Base-by-base conservation (phyloP, 2,329 filamentous ascomycete species). In the Paraconiothyrium sp. region DNA sequence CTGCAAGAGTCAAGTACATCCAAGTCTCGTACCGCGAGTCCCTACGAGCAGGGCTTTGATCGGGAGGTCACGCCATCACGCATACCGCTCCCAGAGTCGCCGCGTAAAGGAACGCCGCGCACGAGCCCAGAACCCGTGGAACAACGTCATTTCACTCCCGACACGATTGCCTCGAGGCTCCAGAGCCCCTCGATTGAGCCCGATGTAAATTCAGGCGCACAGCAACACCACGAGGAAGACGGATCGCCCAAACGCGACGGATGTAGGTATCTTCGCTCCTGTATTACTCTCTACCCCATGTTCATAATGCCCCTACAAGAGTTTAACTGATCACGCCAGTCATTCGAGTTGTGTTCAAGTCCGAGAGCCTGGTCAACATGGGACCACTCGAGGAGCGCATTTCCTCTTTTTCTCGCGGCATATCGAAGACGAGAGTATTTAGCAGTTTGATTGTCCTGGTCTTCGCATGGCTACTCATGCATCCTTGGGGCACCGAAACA, bases 361-460 rank as follows among this genome's bases (percentile, higher is more conserved):
- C 93, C 63, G 93, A 97, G 82, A 91, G 96, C 34, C 92, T 94
- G 73, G 93, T 97, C 74, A 88, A 91, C 59, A 92, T 90, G 50
- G 92, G 94, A 73, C 92, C 92, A 14, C 91, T 97, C 69, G 92
- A 96, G 73, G 86, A 90, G 20, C 85, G 87, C 48, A 84, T 94
- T 68, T 84, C 83, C 57, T 90, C 88, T 62, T 68, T 93, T 61
- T 88, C 87, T 66, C 83, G 80, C 62, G 86, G 84, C 63, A 84
- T 91, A 66, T 92, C 92, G 11, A 92, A 90, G 84, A 82, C 85
- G 39, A 92, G 89, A 55, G 82, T 91, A 10, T 74, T 92, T 27
- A 76, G 87, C 54, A 89, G 90, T 9, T 68, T 90, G 3, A 58
- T 92, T 20, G 77, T 90, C 55, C 82, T 85, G 3, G 72, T 95